A percentile compares a stretch with the other conserved stretches of the same genome.
Evolutionary conservation across 1,139 yeast genomes (phyloP).

Genomic region (Yamadazyma epiphylla): DNA sequence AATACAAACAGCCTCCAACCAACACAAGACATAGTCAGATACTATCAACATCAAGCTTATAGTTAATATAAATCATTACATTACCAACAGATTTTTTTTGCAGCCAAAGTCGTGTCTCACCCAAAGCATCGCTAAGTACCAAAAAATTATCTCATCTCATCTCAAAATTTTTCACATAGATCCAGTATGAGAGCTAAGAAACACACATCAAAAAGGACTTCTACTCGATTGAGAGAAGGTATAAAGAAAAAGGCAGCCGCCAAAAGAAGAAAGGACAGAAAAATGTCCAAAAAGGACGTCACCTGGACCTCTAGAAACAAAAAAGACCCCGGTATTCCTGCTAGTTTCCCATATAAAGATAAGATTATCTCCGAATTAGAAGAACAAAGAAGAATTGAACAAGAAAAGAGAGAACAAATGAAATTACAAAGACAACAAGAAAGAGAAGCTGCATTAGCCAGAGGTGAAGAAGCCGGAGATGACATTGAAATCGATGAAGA

Average conservation of each 20-base stretch:
- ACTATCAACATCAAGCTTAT: no score
- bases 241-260: slow-evolving; percentile 95
- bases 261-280: slow-evolving; percentile 79
- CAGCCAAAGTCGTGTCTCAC: neutral
- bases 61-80: no score
- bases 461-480: slow-evolving; percentile 37
- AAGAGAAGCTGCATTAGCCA: slow-evolving; percentile 43
- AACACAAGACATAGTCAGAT: no score
- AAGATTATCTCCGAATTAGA: slow-evolving; percentile 79
- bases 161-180: slow-evolving; percentile 2
- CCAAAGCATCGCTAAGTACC: neutral
- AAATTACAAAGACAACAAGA: slow-evolving; percentile 44
- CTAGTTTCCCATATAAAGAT: slow-evolving; percentile 91
- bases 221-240: slow-evolving; percentile 94
- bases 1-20: no score
- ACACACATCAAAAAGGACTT: slow-evolving; percentile 78
- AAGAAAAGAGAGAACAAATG: slow-evolving; percentile 55
- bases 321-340: slow-evolving; percentile 93
- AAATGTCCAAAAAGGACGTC: slow-evolving; percentile 77
- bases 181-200: slow-evolving; percentile 47
- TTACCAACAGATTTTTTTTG: no score
- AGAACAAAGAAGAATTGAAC: slow-evolving; percentile 57
- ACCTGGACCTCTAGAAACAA: slow-evolving; percentile 86
- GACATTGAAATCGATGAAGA: slow-evolving; percentile 38
- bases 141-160: slow-evolving; percentile 2